phyloP scores from a whole-genome alignment of 805 yeast species.

The Teunomyces aglyptinius region DNA sequence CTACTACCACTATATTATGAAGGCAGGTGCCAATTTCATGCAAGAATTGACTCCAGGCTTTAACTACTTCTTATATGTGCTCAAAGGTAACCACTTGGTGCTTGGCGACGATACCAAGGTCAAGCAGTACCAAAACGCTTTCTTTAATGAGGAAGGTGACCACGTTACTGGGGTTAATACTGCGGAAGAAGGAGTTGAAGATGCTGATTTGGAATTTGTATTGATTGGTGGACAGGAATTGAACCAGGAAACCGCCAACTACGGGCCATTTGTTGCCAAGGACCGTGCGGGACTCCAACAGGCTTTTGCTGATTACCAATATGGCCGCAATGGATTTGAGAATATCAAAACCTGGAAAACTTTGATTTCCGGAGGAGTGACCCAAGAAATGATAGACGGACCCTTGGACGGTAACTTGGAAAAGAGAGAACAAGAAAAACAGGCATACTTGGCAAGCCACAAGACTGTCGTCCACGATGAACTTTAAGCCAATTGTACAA shows the following conservation, averaged over 20 bases:
- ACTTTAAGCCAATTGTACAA: not conserved
- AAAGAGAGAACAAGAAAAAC: constrained; percentile 25
- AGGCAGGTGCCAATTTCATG: constrained; percentile 61
- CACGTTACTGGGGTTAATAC: constrained; percentile 12
- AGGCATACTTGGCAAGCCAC: constrained; percentile 4
- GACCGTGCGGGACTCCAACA: constrained; percentile 61
- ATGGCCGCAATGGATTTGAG: constrained; percentile 67
- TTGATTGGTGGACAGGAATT: constrained; percentile 74
- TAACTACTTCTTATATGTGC: constrained; percentile 68
- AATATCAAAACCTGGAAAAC: constrained; percentile 60
- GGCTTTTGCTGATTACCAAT: constrained; percentile 72
- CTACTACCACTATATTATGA: constrained; percentile 63
- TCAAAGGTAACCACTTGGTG: constrained; percentile 54
- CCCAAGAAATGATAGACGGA: constrained; percentile 40
- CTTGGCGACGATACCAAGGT: constrained; percentile 44
- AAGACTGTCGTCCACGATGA: not conserved
- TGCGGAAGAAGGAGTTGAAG: constrained; percentile 40
- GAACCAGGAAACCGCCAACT: constrained; percentile 76
- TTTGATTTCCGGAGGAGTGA: constrained; percentile 43
- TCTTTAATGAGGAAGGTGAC: constrained; percentile 72
- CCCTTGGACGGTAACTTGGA: constrained; percentile 34
- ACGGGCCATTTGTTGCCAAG: constrained; percentile 89
- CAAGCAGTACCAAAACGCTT: constrained; percentile 50
- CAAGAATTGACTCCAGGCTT: constrained; percentile 60
- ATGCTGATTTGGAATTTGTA: constrained; percentile 56